phyloP scores from a whole-genome alignment of 306 rosid genomes.

The Rosa rugosa region DNA sequence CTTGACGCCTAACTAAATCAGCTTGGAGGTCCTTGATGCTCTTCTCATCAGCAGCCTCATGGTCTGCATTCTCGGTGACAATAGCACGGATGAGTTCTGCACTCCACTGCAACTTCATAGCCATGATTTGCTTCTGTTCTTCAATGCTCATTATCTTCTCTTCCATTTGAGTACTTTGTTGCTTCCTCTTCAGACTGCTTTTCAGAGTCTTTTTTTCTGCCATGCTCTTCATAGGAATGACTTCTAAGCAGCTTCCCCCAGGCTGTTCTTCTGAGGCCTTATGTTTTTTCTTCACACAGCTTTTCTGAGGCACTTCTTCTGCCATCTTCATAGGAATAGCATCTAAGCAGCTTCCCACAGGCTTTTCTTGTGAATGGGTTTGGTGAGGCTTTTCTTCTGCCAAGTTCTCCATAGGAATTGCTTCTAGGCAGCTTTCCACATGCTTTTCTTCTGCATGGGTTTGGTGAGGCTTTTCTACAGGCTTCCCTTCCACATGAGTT shows the following conservation, averaged over 20 bases:
- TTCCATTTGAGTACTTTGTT: slow-evolving; percentile 2
- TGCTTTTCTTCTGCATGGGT: slow-evolving; percentile 1
- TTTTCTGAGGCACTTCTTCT: slow-evolving; percentile 18
- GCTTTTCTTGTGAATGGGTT: slow-evolving; percentile 16
- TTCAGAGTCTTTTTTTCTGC: slow-evolving; percentile 15
- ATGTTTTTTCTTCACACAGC: slow-evolving; percentile 6
- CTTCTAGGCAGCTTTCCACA: neutral
- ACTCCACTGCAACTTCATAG: slow-evolving; percentile 35
- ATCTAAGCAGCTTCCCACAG: slow-evolving; percentile 1
- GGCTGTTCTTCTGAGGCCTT: neutral
- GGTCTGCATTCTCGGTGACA: slow-evolving; percentile 33
- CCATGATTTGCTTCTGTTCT: slow-evolving; percentile 32
- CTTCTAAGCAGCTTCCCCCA: slow-evolving; percentile 11
- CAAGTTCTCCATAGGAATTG: slow-evolving; percentile 7
- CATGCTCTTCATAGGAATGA: slow-evolving; percentile 1
- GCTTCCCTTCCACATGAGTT: neutral
- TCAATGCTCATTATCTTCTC: slow-evolving; percentile 8
- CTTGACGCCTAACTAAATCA: slow-evolving; percentile 36
- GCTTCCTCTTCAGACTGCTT: slow-evolving; percentile 12
- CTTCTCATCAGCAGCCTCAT: slow-evolving; percentile 19
- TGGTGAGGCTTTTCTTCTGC: slow-evolving; percentile 8
- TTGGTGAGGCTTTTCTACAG: slow-evolving; percentile 12
- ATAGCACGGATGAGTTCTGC: slow-evolving; percentile 38
- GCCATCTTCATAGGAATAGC: neutral
- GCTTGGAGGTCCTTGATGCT: slow-evolving; percentile 18